Evolutionary conservation across 768 basidiomycete genomes (phyloP).

Genomic region (Mycena albidolilacea): DNA sequence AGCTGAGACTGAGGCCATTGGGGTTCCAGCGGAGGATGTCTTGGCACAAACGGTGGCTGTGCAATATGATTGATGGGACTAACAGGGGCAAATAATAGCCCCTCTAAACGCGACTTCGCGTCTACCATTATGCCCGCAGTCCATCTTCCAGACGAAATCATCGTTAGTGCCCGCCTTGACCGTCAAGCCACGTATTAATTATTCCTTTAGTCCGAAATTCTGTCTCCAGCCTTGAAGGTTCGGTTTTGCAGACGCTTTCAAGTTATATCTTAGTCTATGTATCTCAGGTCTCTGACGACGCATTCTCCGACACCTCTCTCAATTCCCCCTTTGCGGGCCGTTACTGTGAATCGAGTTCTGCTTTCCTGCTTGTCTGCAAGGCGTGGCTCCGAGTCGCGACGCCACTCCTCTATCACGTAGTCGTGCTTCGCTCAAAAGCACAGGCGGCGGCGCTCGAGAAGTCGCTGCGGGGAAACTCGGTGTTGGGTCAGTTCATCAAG

Average conservation of each 20-base stretch:
- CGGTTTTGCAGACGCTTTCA: not conserved
- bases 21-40: not conserved
- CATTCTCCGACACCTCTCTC: slow-evolving; percentile 14
- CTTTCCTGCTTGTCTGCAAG: slow-evolving; percentile 28
- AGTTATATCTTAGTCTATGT: no score
- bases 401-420: slow-evolving; percentile 30
- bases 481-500: slow-evolving; percentile 27
- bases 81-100: not conserved
- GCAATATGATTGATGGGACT: not conserved
- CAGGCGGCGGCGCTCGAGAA: slow-evolving; percentile 25
- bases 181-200: not conserved
- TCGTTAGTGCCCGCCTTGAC: not conserved
- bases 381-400: slow-evolving; percentile 33
- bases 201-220: slow-evolving; percentile 23
- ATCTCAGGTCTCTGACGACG: slow-evolving; percentile 19
- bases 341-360: slow-evolving; percentile 30
- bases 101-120: no score
- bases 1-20: slow-evolving; percentile 5
- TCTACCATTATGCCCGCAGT: slow-evolving; percentile 10
- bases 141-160: slow-evolving; percentile 32
- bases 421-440: slow-evolving; percentile 27
- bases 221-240: slow-evolving; percentile 30
- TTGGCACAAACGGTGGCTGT: not conserved
- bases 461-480: not conserved
- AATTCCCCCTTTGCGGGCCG: slow-evolving; percentile 17